Conservation (phyloP, 495 filamentous ascomycete genomes). For the Margaritispora aquatica region DNA sequence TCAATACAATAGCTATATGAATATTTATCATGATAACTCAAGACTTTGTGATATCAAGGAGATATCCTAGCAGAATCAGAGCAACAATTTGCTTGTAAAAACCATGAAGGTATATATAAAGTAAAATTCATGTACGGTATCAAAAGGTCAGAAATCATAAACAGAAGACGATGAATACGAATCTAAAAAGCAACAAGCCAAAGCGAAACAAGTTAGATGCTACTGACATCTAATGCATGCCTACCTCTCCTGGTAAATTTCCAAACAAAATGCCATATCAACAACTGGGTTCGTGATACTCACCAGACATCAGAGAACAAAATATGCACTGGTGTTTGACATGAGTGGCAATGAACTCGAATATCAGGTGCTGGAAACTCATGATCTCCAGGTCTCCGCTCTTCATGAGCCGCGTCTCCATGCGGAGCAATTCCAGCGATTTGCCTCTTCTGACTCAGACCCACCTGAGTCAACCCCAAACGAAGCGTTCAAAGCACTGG, state of each 20-base stretch:
- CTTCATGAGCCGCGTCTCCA: not conserved
- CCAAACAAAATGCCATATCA: not conserved
- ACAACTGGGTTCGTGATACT: not conserved
- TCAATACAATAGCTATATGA: no score
- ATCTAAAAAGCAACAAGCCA: no score
- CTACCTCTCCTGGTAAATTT: not conserved
- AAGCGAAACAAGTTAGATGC: no score
- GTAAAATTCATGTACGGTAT: no score
- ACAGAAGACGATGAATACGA: no score
- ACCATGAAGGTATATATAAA: no score
- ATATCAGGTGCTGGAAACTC: not conserved
- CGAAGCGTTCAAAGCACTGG: not conserved
- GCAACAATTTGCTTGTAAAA: no score
- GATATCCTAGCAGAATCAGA: no score
- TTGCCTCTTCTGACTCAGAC: not conserved
- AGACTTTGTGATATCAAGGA: no score
- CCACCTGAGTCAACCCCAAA: not conserved
- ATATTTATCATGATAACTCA: no score
- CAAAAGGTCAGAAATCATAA: no score
- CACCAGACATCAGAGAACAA: not conserved
- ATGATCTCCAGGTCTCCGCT: not conserved
- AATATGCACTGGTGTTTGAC: not conserved
- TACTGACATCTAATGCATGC: not conserved
- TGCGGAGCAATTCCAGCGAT: not conserved
- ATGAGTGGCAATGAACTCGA: not conserved